Conservation (phyloP, 2,329 filamentous ascomycete species). For the Pyricularia grisea region DNA sequence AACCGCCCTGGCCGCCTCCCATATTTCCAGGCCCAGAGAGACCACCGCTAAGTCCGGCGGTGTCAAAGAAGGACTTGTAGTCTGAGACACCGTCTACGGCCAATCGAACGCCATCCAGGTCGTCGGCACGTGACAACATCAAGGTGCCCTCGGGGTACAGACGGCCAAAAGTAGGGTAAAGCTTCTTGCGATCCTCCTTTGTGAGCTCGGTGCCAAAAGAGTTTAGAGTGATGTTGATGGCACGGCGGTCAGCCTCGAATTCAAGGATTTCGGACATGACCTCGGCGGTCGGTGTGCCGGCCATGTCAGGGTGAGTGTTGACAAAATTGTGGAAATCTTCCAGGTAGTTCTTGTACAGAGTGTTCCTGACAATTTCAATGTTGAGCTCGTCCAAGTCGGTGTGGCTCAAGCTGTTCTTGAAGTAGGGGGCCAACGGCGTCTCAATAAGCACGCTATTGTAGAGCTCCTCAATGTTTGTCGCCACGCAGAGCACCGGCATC, state of each 20-base stretch:
- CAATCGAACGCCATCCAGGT: conserved; percentile 85
- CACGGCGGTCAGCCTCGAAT: conserved; percentile 91
- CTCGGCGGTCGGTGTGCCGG: conserved; percentile 80
- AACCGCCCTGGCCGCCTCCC: conserved; percentile 60
- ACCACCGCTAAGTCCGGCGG: conserved; percentile 67
- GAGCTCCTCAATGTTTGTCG: conserved; percentile 95
- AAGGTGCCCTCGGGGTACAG: conserved; percentile 89
- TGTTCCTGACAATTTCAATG: conserved; percentile 98
- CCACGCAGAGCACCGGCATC: conserved; percentile 94
- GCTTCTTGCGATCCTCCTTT: conserved; percentile 89
- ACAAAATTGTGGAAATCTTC: conserved; percentile 96
- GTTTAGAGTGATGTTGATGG: conserved; percentile 99
- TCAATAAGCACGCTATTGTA: conserved; percentile 98
- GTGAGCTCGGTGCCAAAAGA: conserved; percentile 94
- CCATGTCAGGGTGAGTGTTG: conserved; percentile 78
- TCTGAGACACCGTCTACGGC: conserved; percentile 89
- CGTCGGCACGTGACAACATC: conserved; percentile 91
- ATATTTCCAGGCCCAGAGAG: conserved; percentile 72
- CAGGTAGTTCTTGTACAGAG: conserved; percentile 97
- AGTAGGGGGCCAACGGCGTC: conserved; percentile 90
- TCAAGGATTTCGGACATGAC: conserved; percentile 94
- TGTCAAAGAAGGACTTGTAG: conserved; percentile 94
- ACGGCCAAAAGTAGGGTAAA: conserved; percentile 86
- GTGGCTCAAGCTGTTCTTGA: conserved; percentile 93
- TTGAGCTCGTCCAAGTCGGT: conserved; percentile 97